Percentiles rank a stretch among this genome's conserved stretches.
These are phyloP conservation scores for Murraya koenigii DNA, from an alignment of 345 rosid species.

Conservation along the genomic window DNA sequence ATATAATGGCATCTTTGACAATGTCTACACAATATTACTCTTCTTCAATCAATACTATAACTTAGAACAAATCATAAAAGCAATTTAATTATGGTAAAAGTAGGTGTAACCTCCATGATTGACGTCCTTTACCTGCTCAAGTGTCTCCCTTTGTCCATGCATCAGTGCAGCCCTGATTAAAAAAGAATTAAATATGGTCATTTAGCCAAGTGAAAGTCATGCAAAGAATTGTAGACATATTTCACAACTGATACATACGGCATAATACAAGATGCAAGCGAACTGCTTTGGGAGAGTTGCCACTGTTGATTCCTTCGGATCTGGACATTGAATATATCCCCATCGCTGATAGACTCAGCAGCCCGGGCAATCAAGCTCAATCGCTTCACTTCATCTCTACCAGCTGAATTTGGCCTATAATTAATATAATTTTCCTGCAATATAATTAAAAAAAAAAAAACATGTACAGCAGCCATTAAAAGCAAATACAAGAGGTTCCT, in stretches of 20 bases:
- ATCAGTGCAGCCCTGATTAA: constrained; percentile 70
- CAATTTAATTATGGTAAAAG: not conserved
- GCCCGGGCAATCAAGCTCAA: constrained; percentile 79
- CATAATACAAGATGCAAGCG: constrained; percentile 74
- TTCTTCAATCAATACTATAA: not conserved
- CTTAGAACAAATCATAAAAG: not conserved
- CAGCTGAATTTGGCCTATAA: constrained; percentile 67
- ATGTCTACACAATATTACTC: not conserved
- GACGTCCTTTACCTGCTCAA: constrained; percentile 63
- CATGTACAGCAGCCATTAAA: not conserved
- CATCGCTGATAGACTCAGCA: constrained; percentile 91
- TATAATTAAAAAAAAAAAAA: not conserved
- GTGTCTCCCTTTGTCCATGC: constrained; percentile 84
- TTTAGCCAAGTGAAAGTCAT: not conserved
- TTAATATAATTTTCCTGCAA: constrained; percentile 95
- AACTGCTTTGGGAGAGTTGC: constrained; percentile 84
- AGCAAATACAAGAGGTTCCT: not conserved
- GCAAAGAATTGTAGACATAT: constrained; percentile 1
- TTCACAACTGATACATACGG: constrained; percentile 60
- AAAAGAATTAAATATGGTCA: constrained; percentile 20
- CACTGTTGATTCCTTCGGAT: constrained; percentile 93
- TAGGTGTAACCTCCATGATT: not conserved
- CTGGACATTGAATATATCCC: constrained; percentile 90
- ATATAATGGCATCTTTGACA: not conserved
- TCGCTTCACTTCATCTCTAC: constrained; percentile 76